Percentiles rank a stretch among this genome's conserved stretches.
Conservation (phyloP, 495 filamentous ascomycete species). For the Penicillium verhagenii region DNA sequence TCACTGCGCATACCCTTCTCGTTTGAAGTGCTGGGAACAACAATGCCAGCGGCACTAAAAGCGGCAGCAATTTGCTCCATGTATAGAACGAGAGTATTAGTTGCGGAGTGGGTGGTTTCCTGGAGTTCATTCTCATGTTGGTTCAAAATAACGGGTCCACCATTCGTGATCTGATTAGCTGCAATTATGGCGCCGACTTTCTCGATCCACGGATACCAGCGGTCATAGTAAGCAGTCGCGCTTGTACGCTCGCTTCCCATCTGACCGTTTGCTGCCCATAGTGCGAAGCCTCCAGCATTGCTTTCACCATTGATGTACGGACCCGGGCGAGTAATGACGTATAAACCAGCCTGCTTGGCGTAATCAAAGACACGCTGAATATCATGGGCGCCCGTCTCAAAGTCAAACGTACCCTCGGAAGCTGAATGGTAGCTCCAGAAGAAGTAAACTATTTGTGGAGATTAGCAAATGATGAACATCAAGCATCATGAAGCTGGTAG, state of each 20-base stretch:
- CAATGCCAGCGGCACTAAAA: slow-evolving; percentile 45
- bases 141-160: slow-evolving; percentile 52
- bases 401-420: slow-evolving; percentile 51
- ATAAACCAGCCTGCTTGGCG: slow-evolving; percentile 56
- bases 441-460: slow-evolving; percentile 42
- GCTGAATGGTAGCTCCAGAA: slow-evolving; percentile 58
- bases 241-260: slow-evolving; percentile 44
- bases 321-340: slow-evolving; percentile 57
- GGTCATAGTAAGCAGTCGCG: slow-evolving; percentile 40
- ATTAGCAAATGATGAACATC: not conserved
- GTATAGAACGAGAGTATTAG: slow-evolving; percentile 45
- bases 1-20: slow-evolving; percentile 50
- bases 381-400: slow-evolving; percentile 53
- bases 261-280: slow-evolving; percentile 53
- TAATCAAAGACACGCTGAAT: slow-evolving; percentile 53
- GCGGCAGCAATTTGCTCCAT: slow-evolving; percentile 52
- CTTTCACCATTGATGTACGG: slow-evolving; percentile 59
- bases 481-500: not conserved
- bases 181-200: slow-evolving; percentile 48
- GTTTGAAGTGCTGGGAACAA: slow-evolving; percentile 53
- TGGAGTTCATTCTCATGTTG: slow-evolving; percentile 57
- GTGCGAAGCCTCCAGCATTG: slow-evolving; percentile 48
- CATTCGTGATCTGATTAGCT: slow-evolving; percentile 49
- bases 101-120: slow-evolving; percentile 35
- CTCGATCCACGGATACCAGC: slow-evolving; percentile 45